Conservation (phyloP, 345 rosid genomes). For the Camelina hispida region DNA sequence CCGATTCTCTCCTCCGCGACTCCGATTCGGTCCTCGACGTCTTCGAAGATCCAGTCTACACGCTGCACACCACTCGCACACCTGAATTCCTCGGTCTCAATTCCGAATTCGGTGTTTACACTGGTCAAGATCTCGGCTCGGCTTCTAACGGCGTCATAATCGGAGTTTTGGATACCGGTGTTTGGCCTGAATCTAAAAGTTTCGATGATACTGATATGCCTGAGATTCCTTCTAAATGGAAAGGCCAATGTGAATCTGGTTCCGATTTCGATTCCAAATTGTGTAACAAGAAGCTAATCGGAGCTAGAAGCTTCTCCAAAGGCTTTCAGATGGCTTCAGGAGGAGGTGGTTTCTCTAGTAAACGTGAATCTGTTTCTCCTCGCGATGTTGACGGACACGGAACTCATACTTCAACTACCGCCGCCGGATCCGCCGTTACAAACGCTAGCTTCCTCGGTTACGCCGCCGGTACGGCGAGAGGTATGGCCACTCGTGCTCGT, state of each 20-base stretch:
- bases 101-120: slow-evolving; percentile 46
- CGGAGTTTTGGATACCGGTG: slow-evolving; percentile 89
- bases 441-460: slow-evolving; percentile 86
- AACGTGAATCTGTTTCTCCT: slow-evolving; percentile 67
- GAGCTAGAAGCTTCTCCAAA: slow-evolving; percentile 76
- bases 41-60: slow-evolving; percentile 69
- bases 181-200: slow-evolving; percentile 85
- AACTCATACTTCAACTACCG: slow-evolving; percentile 82
- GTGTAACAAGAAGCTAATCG: slow-evolving; percentile 84
- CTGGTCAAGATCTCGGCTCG: slow-evolving; percentile 45
- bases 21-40: slow-evolving; percentile 65
- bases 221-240: slow-evolving; percentile 69
- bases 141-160: slow-evolving; percentile 61
- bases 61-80: slow-evolving; percentile 82
- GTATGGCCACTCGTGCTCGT: slow-evolving; percentile 79
- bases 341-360: slow-evolving; percentile 47
- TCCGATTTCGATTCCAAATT: slow-evolving; percentile 62
- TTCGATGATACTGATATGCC: slow-evolving; percentile 74
- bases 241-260: slow-evolving; percentile 73
- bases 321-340: slow-evolving; percentile 73
- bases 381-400: slow-evolving; percentile 87
- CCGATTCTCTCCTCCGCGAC: slow-evolving; percentile 48
- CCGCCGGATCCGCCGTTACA: slow-evolving; percentile 68
- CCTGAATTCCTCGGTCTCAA: slow-evolving; percentile 82
- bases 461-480: slow-evolving; percentile 79